Evolutionary conservation across 352 stramenopile species (phyloP).

Genomic region (Phytophthora chlamydospora): DNA sequence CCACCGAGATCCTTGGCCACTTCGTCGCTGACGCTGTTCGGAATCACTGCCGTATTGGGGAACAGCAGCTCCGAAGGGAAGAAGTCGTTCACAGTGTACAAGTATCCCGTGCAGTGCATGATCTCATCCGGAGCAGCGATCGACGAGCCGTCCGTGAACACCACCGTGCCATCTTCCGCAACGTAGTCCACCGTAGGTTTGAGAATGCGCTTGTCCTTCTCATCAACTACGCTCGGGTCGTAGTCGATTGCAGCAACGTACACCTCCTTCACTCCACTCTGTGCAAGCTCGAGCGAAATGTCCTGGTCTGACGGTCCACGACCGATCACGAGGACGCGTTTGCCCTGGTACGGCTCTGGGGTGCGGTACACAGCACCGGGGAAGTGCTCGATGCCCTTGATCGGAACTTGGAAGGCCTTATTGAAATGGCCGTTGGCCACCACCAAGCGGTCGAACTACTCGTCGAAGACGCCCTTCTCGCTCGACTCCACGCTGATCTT

Average conservation of each 20-base stretch:
- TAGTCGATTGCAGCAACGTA: conserved; percentile 55
- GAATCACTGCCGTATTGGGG: conserved; percentile 15
- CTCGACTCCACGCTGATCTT: conserved; percentile 40
- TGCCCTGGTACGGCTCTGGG: conserved; percentile 40
- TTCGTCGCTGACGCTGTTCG: conserved; percentile 24
- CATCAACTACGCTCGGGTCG: conserved; percentile 25
- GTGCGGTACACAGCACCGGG: conserved; percentile 41
- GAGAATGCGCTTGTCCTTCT: conserved; percentile 44
- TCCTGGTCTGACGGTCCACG: conserved; percentile 69
- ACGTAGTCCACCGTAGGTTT: conserved; percentile 59
- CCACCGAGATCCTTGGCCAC: conserved; percentile 31
- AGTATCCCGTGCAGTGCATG: conserved; percentile 75
- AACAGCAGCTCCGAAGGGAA: conserved; percentile 50
- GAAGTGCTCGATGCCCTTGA: conserved; percentile 62
- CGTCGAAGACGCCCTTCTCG: conserved; percentile 48
- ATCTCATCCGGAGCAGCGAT: conserved; percentile 58
- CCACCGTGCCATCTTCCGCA: conserved; percentile 40
- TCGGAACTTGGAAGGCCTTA: conserved; percentile 44
- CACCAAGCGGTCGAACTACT: conserved; percentile 68
- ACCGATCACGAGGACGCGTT: conserved; percentile 69
- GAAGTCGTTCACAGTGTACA: conserved; percentile 63
- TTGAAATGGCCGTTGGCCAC: conserved; percentile 79
- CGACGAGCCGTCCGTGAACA: conserved; percentile 56
- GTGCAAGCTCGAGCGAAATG: conserved; percentile 69
- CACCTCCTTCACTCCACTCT: conserved; percentile 43